Evolutionary conservation across 2,329 filamentous ascomycete species (phyloP), one percentile per base, ranked within the genome.

Genomic region (Claviceps africana): DNA sequence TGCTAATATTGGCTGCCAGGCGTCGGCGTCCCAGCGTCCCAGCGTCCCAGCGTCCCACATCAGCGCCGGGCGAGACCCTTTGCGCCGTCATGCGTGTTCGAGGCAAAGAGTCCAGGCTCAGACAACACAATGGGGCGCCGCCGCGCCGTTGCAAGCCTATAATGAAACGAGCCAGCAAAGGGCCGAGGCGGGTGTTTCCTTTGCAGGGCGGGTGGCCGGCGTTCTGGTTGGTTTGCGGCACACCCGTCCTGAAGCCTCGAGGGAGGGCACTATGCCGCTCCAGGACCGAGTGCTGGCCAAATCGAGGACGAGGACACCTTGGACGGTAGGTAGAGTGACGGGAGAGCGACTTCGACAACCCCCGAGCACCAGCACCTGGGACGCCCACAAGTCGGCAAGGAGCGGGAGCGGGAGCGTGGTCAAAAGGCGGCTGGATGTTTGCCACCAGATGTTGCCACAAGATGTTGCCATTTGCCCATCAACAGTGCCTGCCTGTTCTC

Each of bases 61-160:
- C 50, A 15, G 37, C 37, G 28, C 35, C 35, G 25, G 35, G 15
- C 35, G 15, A 37, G 30, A 19, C 13, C 11, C 21, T 48, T 33
- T 33, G 50, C 35, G 31, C 50, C 50, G 50, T 48, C 50, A 25
- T 52, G 50, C 51, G 48, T 58, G 52, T 53, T 48, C 50, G 51
- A 49, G 54, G 49, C 48, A 51, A 56, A 35, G 54, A 51, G 54
- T 56, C 57, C 58, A 54, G 56, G 54, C 59, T 56, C 17, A 44
- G 35, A 22, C 25, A 31, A 31, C 43, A 46, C 25, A 30, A 25
- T 3, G 30, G 28, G 47, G 44, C n/a, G n/a, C n/a, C n/a, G n/a
- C n/a, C n/a, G 39, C 53, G 33, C 33, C 46, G 42, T 46, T 47
- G 51, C 35, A 47, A 40, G 44, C 48, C 35, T 6, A 2, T 37